Evolutionary conservation across 257 asterid species (phyloP), one percentile per base, ranked within the genome.

Genomic region (Solanum chiquidenum): DNA sequence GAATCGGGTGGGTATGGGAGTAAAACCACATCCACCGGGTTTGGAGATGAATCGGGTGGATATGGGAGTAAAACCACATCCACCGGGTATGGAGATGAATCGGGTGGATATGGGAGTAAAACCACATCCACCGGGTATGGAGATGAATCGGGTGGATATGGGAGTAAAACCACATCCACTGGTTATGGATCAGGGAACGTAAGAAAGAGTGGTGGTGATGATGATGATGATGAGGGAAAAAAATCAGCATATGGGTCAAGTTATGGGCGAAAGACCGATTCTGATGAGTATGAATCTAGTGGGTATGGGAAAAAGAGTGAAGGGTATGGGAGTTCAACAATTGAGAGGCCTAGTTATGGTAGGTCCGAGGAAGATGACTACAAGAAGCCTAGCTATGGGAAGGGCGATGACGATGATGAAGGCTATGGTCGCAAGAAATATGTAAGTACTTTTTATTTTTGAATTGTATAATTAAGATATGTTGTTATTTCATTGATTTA

Each of bases 371-470:
- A 93, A 83, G 95, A 92, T 83, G 93, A 91, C 44, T 94, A 94
- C 86, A 85, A 89, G 89, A 92, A 90, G 90, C 91, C 93, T n/a
- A 90, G 90, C 88, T 92, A 92, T 55, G 93, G 89, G 76, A 93
- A 93, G 92, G 90, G 87, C 10, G 94, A 84, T 0, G 90, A 92
- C 5, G 91, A 90, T 16, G 91, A 89, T 60, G 88, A 71, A 14
- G 84, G 92, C 90, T 89, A 96, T 92, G 95, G 96, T 86, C 95
- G 92, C 89, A 92, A 94, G 92, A 94, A 92, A 94, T 92, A 94
- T 35, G 99, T 96, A 52, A 91, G 97, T 75, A 14, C n/a, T 72
- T 10, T 79, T 40, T n/a, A 60, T 33, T 68, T 82, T 62, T 20
- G 27, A 73, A 33, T 73, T 0, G 0, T 12, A n/a, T 37, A 76